These are phyloP conservation scores for Scheffersomyces quercinus DNA, from an alignment of 1,139 yeast genomes.

Conservation along the genomic window DNA sequence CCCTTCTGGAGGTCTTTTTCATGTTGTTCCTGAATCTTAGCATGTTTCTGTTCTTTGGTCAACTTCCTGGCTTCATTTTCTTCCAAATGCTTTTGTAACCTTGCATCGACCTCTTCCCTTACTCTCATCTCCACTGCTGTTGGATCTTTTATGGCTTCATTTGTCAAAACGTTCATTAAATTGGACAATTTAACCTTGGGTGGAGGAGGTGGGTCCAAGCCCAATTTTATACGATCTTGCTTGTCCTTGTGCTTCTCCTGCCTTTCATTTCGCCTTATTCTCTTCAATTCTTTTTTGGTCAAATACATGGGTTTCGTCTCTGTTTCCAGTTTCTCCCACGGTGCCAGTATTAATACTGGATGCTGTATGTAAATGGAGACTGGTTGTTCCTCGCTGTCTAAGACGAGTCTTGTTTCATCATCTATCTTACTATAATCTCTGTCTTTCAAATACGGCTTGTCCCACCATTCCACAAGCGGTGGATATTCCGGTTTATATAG, in stretches of 20 bases:
- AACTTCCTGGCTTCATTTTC: constrained; percentile 65
- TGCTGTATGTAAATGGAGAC: constrained; percentile 73
- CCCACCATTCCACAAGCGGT: constrained; percentile 85
- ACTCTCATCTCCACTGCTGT: constrained; percentile 81
- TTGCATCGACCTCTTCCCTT: constrained; percentile 61
- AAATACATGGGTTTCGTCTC: constrained; percentile 54
- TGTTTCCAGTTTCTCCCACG: constrained; percentile 50
- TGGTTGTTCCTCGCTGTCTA: constrained; percentile 47
- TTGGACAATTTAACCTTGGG: constrained; percentile 85
- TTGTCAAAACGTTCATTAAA: constrained; percentile 80
- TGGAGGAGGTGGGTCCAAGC: constrained; percentile 84
- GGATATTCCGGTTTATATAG: constrained; percentile 48
- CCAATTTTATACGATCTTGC: constrained; percentile 77
- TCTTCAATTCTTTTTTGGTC: constrained; percentile 76
- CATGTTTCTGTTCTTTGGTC: constrained; percentile 55
- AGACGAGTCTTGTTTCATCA: constrained; percentile 16
- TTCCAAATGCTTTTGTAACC: constrained; percentile 60
- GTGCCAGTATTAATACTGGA: constrained; percentile 67
- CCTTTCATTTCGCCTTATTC: constrained; percentile 72
- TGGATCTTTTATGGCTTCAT: constrained; percentile 88
- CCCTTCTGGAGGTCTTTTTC: constrained; percentile 49
- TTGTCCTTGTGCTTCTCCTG: constrained; percentile 63
- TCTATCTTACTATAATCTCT: constrained; percentile 23
- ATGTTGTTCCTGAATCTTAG: constrained; percentile 50
- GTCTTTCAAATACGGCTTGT: constrained; percentile 47